Evolutionary conservation across 2,329 filamentous ascomycete species (phyloP).

Genomic region (Lachnellula hyalina): DNA sequence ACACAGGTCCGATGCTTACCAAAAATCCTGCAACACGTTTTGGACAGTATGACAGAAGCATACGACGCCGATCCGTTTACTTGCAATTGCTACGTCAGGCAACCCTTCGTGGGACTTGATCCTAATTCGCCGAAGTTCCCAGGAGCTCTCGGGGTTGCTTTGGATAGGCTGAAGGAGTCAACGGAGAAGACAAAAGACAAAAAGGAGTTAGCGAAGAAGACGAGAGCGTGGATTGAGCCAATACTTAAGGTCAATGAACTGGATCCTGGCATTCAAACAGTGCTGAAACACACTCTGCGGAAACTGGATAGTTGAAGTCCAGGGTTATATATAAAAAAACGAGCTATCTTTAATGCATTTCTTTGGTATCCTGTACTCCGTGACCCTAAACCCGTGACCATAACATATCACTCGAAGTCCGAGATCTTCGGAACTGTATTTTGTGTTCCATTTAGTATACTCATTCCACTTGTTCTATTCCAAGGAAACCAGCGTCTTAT

Average conservation of each 20-base stretch:
- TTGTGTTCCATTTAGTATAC: too few relatives aligned
- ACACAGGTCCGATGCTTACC: slow-evolving; percentile 56
- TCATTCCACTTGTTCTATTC: too few relatives aligned
- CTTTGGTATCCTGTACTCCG: too few relatives aligned
- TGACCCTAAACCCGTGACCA: too few relatives aligned
- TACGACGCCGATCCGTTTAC: slow-evolving; percentile 59
- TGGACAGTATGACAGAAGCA: slow-evolving; percentile 55
- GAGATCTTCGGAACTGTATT: too few relatives aligned
- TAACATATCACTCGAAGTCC: too few relatives aligned
- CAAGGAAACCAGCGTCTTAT: too few relatives aligned
- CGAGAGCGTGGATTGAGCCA: slow-evolving; percentile 49
- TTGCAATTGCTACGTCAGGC: slow-evolving; percentile 64
- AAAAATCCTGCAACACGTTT: slow-evolving; percentile 68
- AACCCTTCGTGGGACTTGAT: slow-evolving; percentile 62
- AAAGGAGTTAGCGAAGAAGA: slow-evolving; percentile 43
- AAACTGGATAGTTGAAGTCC: slow-evolving; percentile 20
- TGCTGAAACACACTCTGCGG: slow-evolving; percentile 44
- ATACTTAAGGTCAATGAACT: slow-evolving; percentile 45
- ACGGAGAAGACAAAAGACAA: slow-evolving; percentile 41
- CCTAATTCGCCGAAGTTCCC: slow-evolving; percentile 66
- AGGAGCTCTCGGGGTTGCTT: slow-evolving; percentile 57
- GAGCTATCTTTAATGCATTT: too few relatives aligned
- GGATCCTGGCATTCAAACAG: slow-evolving; percentile 50
- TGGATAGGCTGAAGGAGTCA: slow-evolving; percentile 56
- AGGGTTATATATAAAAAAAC: too few relatives aligned